Percentiles rank a stretch among this genome's conserved stretches.
Evolutionary conservation across 2,329 filamentous ascomycete species (phyloP).

Genomic region (Arthrobotrys sphaeroides): DNA sequence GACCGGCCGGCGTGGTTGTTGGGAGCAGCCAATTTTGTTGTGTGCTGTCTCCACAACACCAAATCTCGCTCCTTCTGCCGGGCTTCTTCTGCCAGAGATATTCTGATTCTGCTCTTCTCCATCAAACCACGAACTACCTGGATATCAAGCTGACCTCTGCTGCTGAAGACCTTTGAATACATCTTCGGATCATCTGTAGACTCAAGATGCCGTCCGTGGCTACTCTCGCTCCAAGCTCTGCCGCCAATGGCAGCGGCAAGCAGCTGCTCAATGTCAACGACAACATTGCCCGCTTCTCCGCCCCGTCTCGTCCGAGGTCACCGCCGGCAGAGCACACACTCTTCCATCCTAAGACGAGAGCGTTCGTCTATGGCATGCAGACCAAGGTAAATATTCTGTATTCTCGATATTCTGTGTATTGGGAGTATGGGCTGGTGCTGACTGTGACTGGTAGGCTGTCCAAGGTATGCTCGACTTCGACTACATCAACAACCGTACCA

Average conservation of each 20-base stretch:
- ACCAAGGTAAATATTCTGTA: constrained; percentile 90
- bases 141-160: constrained; percentile 13
- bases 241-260: constrained; percentile 58
- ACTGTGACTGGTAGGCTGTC: constrained; percentile 61
- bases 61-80: constrained; percentile 66
- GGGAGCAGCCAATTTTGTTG: constrained; percentile 39
- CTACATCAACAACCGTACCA: constrained; percentile 98
- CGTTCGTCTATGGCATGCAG: constrained; percentile 99
- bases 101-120: background rate
- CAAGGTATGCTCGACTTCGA: constrained; percentile 86
- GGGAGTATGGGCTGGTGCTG: background rate
- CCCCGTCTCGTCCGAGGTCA: constrained; percentile 90
- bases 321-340: constrained; percentile 87
- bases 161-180: constrained; percentile 14
- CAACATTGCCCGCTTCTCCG: constrained; percentile 96
- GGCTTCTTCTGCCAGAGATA: background rate
- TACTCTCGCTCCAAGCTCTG: constrained; percentile 56
- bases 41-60: constrained; percentile 43
- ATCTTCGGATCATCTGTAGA: background rate
- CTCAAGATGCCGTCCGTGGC: constrained; percentile 44
- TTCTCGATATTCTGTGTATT: constrained; percentile 58
- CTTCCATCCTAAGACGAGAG: constrained; percentile 99
- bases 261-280: constrained; percentile 85
- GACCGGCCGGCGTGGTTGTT: constrained; percentile 18
- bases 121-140: background rate